These are phyloP conservation scores for Cladosporium austrohemisphaericum DNA, from an alignment of 2,329 filamentous ascomycete genomes.

Conservation along the genomic window DNA sequence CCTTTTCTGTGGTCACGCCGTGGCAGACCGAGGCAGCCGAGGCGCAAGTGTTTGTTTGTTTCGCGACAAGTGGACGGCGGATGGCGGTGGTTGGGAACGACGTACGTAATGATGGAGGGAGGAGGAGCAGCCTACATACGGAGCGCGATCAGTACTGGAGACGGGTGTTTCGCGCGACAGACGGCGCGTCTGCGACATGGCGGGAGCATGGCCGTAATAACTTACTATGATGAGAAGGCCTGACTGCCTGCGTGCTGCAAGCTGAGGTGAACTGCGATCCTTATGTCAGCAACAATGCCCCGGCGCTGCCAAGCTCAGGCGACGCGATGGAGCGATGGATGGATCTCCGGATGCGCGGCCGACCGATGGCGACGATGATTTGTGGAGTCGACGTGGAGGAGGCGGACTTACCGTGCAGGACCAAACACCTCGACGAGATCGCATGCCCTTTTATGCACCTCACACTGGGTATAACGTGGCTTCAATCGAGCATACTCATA, in stretches of 20 bases:
- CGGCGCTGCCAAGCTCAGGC: not conserved
- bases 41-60: not conserved
- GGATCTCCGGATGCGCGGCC: conserved; percentile 1
- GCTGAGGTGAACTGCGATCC: not conserved
- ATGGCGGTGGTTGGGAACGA: not conserved
- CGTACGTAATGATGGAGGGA: not conserved
- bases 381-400: not conserved
- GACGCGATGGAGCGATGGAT: too few relatives aligned
- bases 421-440: too few relatives aligned
- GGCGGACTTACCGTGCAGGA: not conserved
- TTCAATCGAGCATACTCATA: too few relatives aligned
- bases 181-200: not conserved
- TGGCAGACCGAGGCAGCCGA: not conserved
- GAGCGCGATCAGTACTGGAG: not conserved
- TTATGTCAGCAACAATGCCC: conserved; percentile 2
- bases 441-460: too few relatives aligned
- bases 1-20: not conserved
- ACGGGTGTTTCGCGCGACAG: not conserved
- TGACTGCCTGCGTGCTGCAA: conserved; percentile 1
- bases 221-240: conserved; percentile 5
- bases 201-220: conserved; percentile 1
- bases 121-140: not conserved
- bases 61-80: not conserved
- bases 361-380: not conserved
- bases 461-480: too few relatives aligned